Conservation (phyloP, 495 filamentous ascomycete genomes). For the Aspergillus steynii region DNA sequence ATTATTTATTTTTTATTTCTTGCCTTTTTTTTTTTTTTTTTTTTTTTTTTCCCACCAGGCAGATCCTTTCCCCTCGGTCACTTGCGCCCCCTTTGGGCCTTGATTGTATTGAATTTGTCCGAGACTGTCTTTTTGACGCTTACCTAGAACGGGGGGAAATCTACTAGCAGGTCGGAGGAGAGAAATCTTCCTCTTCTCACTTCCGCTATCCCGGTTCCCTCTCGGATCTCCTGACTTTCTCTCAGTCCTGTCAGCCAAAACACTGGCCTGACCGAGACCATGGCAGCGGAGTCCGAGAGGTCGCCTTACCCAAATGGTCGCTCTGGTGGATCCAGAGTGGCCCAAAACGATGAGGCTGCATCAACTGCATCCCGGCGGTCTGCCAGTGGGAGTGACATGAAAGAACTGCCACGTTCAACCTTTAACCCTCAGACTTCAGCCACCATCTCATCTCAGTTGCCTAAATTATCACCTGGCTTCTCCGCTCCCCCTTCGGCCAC, state of each 20-base stretch:
- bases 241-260: slow-evolving; percentile 32
- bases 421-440: slow-evolving; percentile 32
- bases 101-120: slow-evolving; percentile 10
- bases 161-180: background rate
- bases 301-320: slow-evolving; percentile 39
- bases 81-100: slow-evolving; percentile 26
- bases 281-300: slow-evolving; percentile 50
- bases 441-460: slow-evolving; percentile 36
- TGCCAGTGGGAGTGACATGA: slow-evolving; percentile 34
- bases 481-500: slow-evolving; percentile 38
- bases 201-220: slow-evolving; percentile 32
- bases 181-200: slow-evolving; percentile 18
- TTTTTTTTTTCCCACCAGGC: slow-evolving; percentile 4
- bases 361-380: slow-evolving; percentile 29
- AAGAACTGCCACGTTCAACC: slow-evolving; percentile 32
- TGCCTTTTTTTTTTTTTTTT: slow-evolving; percentile 11
- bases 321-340: slow-evolving; percentile 34
- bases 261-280: slow-evolving; percentile 37
- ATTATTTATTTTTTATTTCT: slow-evolving; percentile 9
- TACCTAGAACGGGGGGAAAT: slow-evolving; percentile 1
- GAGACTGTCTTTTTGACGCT: slow-evolving; percentile 1
- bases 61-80: slow-evolving; percentile 17
- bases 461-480: slow-evolving; percentile 35
- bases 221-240: slow-evolving; percentile 45
- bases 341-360: slow-evolving; percentile 32